Base-by-base conservation (phyloP, 805 yeast species). In the Vanderwaltozyma tropicalis region DNA sequence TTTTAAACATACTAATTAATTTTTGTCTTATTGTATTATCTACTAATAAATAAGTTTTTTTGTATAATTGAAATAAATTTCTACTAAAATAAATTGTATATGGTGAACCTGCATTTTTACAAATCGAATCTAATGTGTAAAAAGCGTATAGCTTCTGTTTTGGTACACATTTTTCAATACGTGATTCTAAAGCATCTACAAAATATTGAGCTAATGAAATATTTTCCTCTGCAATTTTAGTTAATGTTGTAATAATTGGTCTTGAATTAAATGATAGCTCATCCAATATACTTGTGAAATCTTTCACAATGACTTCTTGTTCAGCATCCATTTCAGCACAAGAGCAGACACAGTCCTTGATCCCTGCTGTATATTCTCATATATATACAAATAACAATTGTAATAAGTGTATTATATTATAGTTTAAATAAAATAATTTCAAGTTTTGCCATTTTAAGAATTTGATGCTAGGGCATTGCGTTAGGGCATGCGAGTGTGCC, bases 101-200 rank as follows among this genome's bases (percentile, higher is more conserved):
- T 1, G 97, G 96, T 43, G 78, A 72, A 8, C 96, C 96, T 24
- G 85, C 79, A 51, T 80, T 84, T 59, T 92, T 92, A 62, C 89
- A 82, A 34, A 92, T 82, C 14, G 96, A 87, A 59, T 92, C 97
- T 39, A 92, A 62, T 32, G 89, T 68, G 55, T 89, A 92, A 42
- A 92, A 68, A 4, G 92, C 77, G 49, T 74, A 92, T 34, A 92
- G 68, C 60, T 92, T 92, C 46, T 84, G 88, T 11, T 74, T 71
- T 1, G 96, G 96, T 3, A 83, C 72, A 51, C 92, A 78, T 57
- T 74, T 79, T 46, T 72, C 69, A 34, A 89, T 78, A 57, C 95
- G 73, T 37, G 68, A 69, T 47, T 80, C 85, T 38, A 92, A 74
- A 13, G 87, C 84, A 38, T 74, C 73, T 14, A 83, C 74, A 31